Conservation (phyloP, 179 eudicot genomes). For the Vitellaria paradoxa region DNA sequence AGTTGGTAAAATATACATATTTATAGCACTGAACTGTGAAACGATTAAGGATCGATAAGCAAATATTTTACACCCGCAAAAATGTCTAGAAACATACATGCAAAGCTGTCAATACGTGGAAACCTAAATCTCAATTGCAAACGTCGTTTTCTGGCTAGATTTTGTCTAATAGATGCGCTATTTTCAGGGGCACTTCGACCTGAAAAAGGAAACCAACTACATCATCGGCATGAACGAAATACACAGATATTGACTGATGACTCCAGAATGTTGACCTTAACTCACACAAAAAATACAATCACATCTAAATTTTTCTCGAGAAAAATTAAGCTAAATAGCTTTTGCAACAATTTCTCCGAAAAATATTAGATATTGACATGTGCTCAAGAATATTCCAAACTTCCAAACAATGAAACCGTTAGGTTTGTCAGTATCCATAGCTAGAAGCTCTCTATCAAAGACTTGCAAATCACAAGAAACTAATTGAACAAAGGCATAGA, state of each 20-base stretch:
- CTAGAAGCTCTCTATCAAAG: neutral
- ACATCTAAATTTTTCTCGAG: neutral
- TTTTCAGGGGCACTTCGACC: slow-evolving; percentile 60
- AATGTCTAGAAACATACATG: too few relatives aligned
- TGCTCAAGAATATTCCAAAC: neutral
- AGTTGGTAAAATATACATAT: too few relatives aligned
- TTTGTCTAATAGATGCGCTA: slow-evolving; percentile 36
- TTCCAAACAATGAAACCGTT: neutral
- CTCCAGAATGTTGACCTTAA: too few relatives aligned
- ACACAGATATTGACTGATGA: neutral
- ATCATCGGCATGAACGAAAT: neutral
- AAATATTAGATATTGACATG: neutral
- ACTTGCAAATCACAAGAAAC: neutral
- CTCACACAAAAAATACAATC: neutral
- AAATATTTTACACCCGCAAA: too few relatives aligned
- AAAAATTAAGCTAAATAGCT: neutral
- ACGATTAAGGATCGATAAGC: too few relatives aligned
- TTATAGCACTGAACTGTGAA: too few relatives aligned
- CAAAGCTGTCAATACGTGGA: too few relatives aligned
- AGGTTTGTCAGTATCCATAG: slow-evolving; percentile 4
- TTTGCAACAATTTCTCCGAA: neutral
- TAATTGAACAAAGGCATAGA: neutral
- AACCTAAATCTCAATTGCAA: slow-evolving; percentile 14
- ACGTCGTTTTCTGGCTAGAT: slow-evolving; percentile 36
- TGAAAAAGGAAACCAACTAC: slow-evolving; percentile 7